Percentiles rank a stretch among this genome's conserved stretches.
Conservation (phyloP, 2,329 filamentous ascomycete genomes). For the Pseudogymnoascus pannorum region DNA sequence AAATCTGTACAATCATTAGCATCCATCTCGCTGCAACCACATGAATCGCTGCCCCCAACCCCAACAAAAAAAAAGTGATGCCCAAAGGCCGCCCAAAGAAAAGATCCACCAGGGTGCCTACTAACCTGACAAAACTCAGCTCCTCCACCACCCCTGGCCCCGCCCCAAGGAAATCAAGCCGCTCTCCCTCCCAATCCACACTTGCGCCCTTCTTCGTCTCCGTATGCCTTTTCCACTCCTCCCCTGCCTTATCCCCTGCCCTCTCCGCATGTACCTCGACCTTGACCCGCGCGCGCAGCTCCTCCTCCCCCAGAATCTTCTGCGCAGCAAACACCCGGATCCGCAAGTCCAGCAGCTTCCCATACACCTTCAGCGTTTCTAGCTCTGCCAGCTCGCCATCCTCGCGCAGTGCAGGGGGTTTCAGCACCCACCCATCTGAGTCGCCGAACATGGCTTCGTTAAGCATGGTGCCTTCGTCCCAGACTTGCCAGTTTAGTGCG, state of each 20-base stretch:
- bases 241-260: slow-evolving; percentile 29
- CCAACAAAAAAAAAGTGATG: background rate
- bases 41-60: background rate
- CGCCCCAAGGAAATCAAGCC: slow-evolving; percentile 52
- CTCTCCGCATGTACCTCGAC: slow-evolving; percentile 76
- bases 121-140: slow-evolving; percentile 67
- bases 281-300: slow-evolving; percentile 48
- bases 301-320: slow-evolving; percentile 58
- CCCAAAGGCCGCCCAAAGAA: background rate
- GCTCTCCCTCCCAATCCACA: slow-evolving; percentile 48
- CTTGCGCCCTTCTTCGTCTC: slow-evolving; percentile 49
- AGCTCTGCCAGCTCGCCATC: slow-evolving; percentile 12
- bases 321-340: slow-evolving; percentile 74
- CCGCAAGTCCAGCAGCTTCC: slow-evolving; percentile 48
- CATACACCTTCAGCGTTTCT: background rate
- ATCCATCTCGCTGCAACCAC: background rate
- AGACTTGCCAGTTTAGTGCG: slow-evolving; percentile 87
- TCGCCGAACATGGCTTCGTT: slow-evolving; percentile 88
- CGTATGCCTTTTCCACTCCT: slow-evolving; percentile 53
- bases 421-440: slow-evolving; percentile 76
- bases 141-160: slow-evolving; percentile 53
- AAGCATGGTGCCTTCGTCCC: slow-evolving; percentile 91
- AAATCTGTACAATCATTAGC: slow-evolving; percentile 39
- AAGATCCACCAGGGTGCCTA: slow-evolving; percentile 10
- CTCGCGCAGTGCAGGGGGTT: slow-evolving; percentile 66